Conservation (phyloP, 1,139 yeast genomes). For the Geotrichum siamense region DNA sequence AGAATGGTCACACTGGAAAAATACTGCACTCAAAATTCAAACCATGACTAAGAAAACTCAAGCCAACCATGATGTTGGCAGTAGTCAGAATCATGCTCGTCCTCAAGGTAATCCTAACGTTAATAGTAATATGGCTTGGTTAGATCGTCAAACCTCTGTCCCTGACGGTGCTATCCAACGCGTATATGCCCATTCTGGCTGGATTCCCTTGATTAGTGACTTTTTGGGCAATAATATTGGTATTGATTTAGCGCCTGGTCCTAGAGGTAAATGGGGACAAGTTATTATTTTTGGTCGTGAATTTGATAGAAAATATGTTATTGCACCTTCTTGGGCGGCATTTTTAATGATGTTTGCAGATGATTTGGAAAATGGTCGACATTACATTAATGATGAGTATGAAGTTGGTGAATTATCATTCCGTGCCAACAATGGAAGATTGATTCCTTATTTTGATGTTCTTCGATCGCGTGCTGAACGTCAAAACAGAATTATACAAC, state of each 20-base stretch:
- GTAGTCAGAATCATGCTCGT: conserved; percentile 14
- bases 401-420: conserved; percentile 59
- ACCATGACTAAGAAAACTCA: conserved; percentile 22
- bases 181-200: conserved; percentile 74
- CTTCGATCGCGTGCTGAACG: conserved; percentile 43
- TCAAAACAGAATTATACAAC: conserved; percentile 15
- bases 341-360: conserved; percentile 73
- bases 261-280: conserved; percentile 70
- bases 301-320: conserved; percentile 70
- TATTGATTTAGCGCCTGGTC: conserved; percentile 79
- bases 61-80: conserved; percentile 18
- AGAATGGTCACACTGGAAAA: conserved; percentile 68
- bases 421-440: conserved; percentile 45
- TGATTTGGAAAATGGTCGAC: conserved; percentile 73
- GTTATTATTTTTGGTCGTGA: conserved; percentile 85
- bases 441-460: conserved; percentile 54
- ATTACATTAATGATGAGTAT: conserved; percentile 58
- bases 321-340: conserved; percentile 82
- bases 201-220: conserved; percentile 90
- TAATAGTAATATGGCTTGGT: conserved; percentile 25
- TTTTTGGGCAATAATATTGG: conserved; percentile 87
- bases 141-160: conserved; percentile 51
- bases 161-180: conserved; percentile 69
- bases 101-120: conserved; percentile 12
- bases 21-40: conserved; percentile 43